Evolutionary conservation across 1,284 basidiomycete species (phyloP).

Genomic region (Pseudozyma tsukubaensis): DNA sequence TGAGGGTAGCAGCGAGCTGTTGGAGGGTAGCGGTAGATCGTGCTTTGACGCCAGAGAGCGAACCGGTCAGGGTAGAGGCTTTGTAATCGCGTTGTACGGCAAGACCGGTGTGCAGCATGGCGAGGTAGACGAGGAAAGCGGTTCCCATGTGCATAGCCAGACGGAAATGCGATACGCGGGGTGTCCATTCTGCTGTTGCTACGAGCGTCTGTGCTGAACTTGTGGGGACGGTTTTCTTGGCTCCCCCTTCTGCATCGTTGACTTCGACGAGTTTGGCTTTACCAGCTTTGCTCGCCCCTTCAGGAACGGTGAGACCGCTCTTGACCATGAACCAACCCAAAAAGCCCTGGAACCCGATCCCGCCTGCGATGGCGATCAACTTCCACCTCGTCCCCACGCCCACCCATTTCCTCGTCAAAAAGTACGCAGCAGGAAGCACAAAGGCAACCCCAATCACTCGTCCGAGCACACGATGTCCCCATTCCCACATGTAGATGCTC

Average conservation of each 20-base stretch:
- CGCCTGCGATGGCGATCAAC: slow-evolving; percentile 78
- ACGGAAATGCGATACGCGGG: slow-evolving; percentile 95
- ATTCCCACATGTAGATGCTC: slow-evolving; percentile 98
- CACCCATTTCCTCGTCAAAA: slow-evolving; percentile 39
- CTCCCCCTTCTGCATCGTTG: not conserved
- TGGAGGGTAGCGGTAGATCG: not conserved
- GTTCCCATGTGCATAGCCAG: slow-evolving; percentile 92
- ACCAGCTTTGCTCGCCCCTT: slow-evolving; percentile 3
- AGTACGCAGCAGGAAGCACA: slow-evolving; percentile 63
- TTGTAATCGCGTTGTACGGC: slow-evolving; percentile 81
- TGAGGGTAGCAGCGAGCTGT: slow-evolving; percentile 48
- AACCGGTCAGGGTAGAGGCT: slow-evolving; percentile 72
- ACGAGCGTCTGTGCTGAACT: slow-evolving; percentile 25
- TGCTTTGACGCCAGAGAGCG: slow-evolving; percentile 40
- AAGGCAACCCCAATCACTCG: slow-evolving; percentile 81
- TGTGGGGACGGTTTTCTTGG: slow-evolving; percentile 18
- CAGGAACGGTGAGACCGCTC: slow-evolving; percentile 78
- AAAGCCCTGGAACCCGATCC: slow-evolving; percentile 89
- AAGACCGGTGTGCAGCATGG: slow-evolving; percentile 88
- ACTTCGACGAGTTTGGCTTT: not conserved
- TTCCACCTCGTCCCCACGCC: slow-evolving; percentile 73
- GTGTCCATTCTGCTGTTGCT: slow-evolving; percentile 60
- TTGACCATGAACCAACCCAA: slow-evolving; percentile 99
- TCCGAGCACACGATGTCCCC: slow-evolving; percentile 93
- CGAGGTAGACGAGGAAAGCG: slow-evolving; percentile 88